A percentile compares a stretch with the other conserved stretches of the same genome.
Conservation (phyloP, 495 filamentous ascomycete genomes). For the Pseudomonodictys pantanalensis region DNA sequence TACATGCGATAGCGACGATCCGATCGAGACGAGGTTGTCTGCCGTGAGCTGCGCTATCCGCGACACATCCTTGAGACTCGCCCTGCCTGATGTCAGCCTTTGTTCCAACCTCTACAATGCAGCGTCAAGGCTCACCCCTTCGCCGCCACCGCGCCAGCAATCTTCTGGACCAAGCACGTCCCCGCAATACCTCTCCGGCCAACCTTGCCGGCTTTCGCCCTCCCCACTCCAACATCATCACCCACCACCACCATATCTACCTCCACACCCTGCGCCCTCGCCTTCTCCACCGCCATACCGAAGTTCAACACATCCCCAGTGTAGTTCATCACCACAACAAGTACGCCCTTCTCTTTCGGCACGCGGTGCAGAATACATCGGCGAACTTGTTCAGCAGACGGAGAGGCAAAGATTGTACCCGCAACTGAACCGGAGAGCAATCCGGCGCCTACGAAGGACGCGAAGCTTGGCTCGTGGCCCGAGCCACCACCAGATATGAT, state of each 20-base stretch:
- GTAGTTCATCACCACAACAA: slow-evolving; percentile 68
- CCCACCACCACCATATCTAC: slow-evolving; percentile 93
- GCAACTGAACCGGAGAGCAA: slow-evolving; percentile 83
- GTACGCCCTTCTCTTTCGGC: slow-evolving; percentile 65
- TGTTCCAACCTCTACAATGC: background rate
- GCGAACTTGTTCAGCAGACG: slow-evolving; percentile 82
- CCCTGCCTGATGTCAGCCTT: slow-evolving; percentile 31
- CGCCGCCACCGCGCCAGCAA: slow-evolving; percentile 80
- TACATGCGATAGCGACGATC: slow-evolving; percentile 81
- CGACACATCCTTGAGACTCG: slow-evolving; percentile 61
- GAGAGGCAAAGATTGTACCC: slow-evolving; percentile 90
- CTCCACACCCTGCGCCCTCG: slow-evolving; percentile 70
- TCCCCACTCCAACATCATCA: slow-evolving; percentile 93
- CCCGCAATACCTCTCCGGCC: slow-evolving; percentile 89
- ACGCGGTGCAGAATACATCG: slow-evolving; percentile 70
- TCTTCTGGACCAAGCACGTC: slow-evolving; percentile 85
- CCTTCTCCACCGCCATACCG: slow-evolving; percentile 91
- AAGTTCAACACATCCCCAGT: slow-evolving; percentile 87
- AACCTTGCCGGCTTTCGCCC: slow-evolving; percentile 80
- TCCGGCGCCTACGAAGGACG: slow-evolving; percentile 66
- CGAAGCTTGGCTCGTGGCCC: slow-evolving; percentile 91
- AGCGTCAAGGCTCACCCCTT: slow-evolving; percentile 47
- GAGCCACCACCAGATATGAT: slow-evolving; percentile 87
- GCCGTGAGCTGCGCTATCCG: slow-evolving; percentile 68
- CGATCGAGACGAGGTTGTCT: slow-evolving; percentile 79